Conservation (phyloP, 2,329 filamentous ascomycete genomes). For the Monilinia fructicola region DNA sequence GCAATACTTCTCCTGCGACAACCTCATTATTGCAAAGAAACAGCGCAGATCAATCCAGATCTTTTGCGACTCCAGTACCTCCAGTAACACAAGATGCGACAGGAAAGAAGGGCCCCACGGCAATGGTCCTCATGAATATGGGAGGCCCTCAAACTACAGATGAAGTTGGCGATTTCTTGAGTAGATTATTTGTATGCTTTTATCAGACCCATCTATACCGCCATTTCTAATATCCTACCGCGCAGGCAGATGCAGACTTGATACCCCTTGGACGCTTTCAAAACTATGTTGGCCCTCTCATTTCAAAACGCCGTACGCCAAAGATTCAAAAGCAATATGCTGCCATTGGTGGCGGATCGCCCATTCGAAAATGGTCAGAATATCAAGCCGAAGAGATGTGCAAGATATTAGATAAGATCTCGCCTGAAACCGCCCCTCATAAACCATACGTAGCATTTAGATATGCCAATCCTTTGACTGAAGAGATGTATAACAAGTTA, state of each 20-base stretch:
- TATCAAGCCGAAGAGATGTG: slow-evolving; percentile 94
- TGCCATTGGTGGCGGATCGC: slow-evolving; percentile 94
- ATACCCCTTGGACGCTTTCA: slow-evolving; percentile 95
- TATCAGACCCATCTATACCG: slow-evolving; percentile 16
- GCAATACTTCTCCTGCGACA: slow-evolving; percentile 34
- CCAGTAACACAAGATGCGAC: slow-evolving; percentile 78
- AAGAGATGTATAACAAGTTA: slow-evolving; percentile 84
- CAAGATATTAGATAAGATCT: slow-evolving; percentile 88
- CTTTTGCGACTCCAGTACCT: slow-evolving; percentile 63
- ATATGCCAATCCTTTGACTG: slow-evolving; percentile 89
- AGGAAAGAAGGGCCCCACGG: slow-evolving; percentile 76
- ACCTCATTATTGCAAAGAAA: slow-evolving; percentile 42
- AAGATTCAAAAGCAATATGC: slow-evolving; percentile 97
- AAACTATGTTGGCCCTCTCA: slow-evolving; percentile 83
- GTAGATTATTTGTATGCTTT: slow-evolving; percentile 78
- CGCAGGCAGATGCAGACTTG: slow-evolving; percentile 82
- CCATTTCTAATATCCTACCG: slow-evolving; percentile 23
- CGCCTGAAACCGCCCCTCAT: slow-evolving; percentile 90
- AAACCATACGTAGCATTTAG: slow-evolving; percentile 97
- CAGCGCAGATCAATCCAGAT: slow-evolving; percentile 43
- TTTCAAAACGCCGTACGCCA: slow-evolving; percentile 82
- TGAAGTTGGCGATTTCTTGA: slow-evolving; percentile 88
- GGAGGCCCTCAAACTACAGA: slow-evolving; percentile 85
- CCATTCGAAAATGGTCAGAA: slow-evolving; percentile 97
- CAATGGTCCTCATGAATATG: slow-evolving; percentile 99